A percentile compares a stretch with the other conserved stretches of the same genome.
Evolutionary conservation across 805 yeast genomes (phyloP).

Genomic region (Monosporozyma unispora): DNA sequence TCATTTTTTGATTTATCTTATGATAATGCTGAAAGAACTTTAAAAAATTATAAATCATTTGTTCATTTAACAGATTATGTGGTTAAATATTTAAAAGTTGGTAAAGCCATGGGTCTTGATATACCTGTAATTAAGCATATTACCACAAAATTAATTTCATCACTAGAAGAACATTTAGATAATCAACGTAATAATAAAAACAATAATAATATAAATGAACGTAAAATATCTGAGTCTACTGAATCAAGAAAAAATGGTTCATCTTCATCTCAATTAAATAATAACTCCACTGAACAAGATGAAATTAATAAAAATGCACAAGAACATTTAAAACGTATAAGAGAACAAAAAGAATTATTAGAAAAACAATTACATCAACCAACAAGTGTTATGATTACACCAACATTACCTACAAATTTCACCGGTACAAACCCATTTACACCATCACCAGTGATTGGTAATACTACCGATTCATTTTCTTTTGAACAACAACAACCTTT

Average conservation of each 20-base stretch:
- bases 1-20: constrained; percentile 89
- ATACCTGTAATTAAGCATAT: constrained; percentile 97
- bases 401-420: constrained; percentile 22
- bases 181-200: constrained; percentile 33
- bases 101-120: constrained; percentile 81
- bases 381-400: constrained; percentile 17
- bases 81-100: constrained; percentile 80
- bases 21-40: constrained; percentile 76
- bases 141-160: constrained; percentile 81
- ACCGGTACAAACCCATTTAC: constrained; percentile 29
- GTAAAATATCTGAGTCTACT: too few relatives aligned
- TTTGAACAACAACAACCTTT: constrained; percentile 8
- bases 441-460: constrained; percentile 13
- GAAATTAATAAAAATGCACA: constrained; percentile 19
- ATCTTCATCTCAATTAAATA: not conserved
- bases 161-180: constrained; percentile 79
- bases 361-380: constrained; percentile 27
- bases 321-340: constrained; percentile 26
- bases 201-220: not conserved
- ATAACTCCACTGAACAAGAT: too few relatives aligned
- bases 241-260: too few relatives aligned
- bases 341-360: constrained; percentile 24
- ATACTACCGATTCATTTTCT: constrained; percentile 26
- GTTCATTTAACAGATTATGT: constrained; percentile 82
- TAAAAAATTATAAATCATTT: constrained; percentile 73